A percentile compares a stretch with the other conserved stretches of the same genome.
Evolutionary conservation across 257 asterid species (phyloP).

Genomic region (Solanum clarkiae): DNA sequence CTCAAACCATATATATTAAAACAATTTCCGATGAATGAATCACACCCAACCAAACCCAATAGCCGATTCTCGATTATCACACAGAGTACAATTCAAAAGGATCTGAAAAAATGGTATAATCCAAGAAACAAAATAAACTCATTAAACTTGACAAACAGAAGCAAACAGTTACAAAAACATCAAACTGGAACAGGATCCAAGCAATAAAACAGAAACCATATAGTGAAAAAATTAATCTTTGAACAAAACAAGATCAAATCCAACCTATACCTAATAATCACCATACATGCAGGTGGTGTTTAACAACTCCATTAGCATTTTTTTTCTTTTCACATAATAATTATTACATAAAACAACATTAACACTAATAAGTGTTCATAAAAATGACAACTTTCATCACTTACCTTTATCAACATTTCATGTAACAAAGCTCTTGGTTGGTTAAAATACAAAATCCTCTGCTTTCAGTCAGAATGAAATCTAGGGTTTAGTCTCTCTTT

Average conservation of each 20-base stretch:
- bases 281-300: slow-evolving; percentile 1
- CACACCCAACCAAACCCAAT: background rate
- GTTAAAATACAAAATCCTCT: slow-evolving; percentile 12
- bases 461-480: slow-evolving; percentile 20
- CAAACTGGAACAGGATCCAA: slow-evolving; percentile 9
- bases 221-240: background rate
- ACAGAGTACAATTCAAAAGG: slow-evolving; percentile 8
- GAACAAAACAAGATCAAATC: background rate
- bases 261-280: background rate
- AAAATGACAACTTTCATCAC: background rate
- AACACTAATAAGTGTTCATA: background rate
- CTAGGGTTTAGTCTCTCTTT: slow-evolving; percentile 18
- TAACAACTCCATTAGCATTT: background rate
- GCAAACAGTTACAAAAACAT: background rate
- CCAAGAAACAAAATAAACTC: background rate
- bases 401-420: slow-evolving; percentile 5
- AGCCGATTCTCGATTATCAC: background rate
- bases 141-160: background rate
- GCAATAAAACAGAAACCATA: slow-evolving; percentile 20
- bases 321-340: background rate
- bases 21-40: background rate
- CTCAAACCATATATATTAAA: background rate
- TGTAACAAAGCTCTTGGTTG: background rate
- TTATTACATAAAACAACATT: background rate
- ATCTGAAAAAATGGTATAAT: slow-evolving; percentile 16